Evolutionary conservation across 148 eudicot genomes (phyloP), one percentile per base, ranked within the genome.

Genomic region (Pharnaceum exiguum): DNA sequence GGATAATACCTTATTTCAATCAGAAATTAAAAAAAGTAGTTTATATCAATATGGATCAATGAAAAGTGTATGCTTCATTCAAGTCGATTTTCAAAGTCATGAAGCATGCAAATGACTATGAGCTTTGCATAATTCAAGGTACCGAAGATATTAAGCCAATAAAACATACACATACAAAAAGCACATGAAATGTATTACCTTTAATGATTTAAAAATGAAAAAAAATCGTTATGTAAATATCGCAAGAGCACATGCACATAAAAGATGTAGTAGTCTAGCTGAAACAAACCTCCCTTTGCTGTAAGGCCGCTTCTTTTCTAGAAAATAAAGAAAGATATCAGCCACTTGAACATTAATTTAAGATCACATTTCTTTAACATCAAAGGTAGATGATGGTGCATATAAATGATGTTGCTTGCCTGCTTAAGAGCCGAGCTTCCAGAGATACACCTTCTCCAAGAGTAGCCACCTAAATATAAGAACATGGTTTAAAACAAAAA

Each of bases 361-460:
- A n/a, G n/a, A n/a, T n/a, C n/a, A n/a, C n/a, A n/a, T n/a, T n/a
- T n/a, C n/a, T 53, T 42, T 38, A 66, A 15, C 19, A 53, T 29
- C 16, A 36, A 12, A 18, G 52, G 39, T 7, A 68, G 39, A 43
- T 46, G 18, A 67, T 52, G n/a, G 32, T n/a, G 57, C 22, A 3
- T 33, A 33, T 62, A 16, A 55, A 45, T 25, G 38, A 24, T 17
- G 42, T 54, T 39, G 50, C 80, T 80, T 82, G 75, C 97, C 93
- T 87, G 88, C 78, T 82, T 57, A 91, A 71, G 59, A 88, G 86
- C 44, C 90, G 96, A 71, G 88, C 88, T 77, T 91, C 98, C 65
- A 91, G 53, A 37, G 98, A 85, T 54, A 80, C 87, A 43, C 96
- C 96, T 67, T 87, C 98, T 65, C 98, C 96, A 66, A 88, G 82